phyloP scores from a whole-genome alignment of 1,284 basidiomycete species.

The Trametes versicolor region DNA sequence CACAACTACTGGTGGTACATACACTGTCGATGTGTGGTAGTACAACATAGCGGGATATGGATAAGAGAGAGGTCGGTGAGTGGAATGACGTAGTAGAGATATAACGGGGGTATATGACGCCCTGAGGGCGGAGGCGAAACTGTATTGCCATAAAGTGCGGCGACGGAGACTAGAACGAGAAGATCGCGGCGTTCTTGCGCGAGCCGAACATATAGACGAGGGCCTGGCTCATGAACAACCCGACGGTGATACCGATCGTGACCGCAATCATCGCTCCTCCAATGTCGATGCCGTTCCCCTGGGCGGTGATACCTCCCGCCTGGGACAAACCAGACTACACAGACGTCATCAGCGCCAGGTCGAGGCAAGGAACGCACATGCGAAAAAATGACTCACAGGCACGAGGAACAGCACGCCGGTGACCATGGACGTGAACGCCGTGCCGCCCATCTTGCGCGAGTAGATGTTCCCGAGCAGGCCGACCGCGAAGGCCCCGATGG shows the following conservation, averaged over 20 bases:
- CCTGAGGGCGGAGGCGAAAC: not conserved
- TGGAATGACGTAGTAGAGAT: not conserved
- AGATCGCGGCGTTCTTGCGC: slow-evolving; percentile 84
- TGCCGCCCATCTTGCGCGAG: slow-evolving; percentile 87
- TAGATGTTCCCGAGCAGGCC: slow-evolving; percentile 86
- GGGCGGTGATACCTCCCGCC: slow-evolving; percentile 81
- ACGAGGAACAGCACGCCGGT: slow-evolving; percentile 88
- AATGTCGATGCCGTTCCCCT: slow-evolving; percentile 77
- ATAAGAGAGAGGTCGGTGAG: not conserved
- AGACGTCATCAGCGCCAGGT: slow-evolving; percentile 5
- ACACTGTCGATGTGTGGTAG: slow-evolving; percentile 9
- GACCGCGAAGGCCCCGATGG: slow-evolving; percentile 89
- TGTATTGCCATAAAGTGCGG: slow-evolving; percentile 15
- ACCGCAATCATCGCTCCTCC: slow-evolving; percentile 89
- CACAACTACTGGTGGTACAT: slow-evolving; percentile 2
- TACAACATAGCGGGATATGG: slow-evolving; percentile 1
- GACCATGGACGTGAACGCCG: slow-evolving; percentile 91
- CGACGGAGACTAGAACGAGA: slow-evolving; percentile 67
- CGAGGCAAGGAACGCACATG: slow-evolving; percentile 25
- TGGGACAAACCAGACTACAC: slow-evolving; percentile 84
- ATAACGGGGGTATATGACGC: slow-evolving; percentile 2
- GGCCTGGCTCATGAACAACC: slow-evolving; percentile 89
- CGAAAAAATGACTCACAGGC: slow-evolving; percentile 60
- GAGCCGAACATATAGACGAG: slow-evolving; percentile 88
- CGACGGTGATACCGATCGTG: slow-evolving; percentile 90